Conservation (phyloP, 345 rosid species). For the Moringa oleifera region DNA sequence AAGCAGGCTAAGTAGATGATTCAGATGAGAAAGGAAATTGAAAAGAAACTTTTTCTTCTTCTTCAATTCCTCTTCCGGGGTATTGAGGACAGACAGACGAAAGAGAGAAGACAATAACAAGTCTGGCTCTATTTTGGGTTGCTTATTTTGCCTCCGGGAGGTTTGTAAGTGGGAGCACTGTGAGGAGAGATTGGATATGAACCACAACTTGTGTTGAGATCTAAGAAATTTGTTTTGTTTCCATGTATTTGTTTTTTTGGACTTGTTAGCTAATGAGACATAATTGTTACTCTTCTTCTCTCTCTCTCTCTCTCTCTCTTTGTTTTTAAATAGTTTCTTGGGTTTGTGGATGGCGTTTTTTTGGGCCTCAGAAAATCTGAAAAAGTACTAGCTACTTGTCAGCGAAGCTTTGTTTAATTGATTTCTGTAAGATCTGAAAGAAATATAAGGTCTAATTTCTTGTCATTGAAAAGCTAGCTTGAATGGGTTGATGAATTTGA, state of each 20-base stretch:
- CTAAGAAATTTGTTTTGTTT: slow-evolving; percentile 21
- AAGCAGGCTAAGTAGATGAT: no score
- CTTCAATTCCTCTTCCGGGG: slow-evolving; percentile 13
- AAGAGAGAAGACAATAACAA: slow-evolving; percentile 7
- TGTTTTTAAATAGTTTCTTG: neutral
- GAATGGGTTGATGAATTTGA: no score
- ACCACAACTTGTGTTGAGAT: slow-evolving; percentile 47
- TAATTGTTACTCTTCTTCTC: neutral
- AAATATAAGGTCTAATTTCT: no score
- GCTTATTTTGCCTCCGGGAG: slow-evolving; percentile 5
- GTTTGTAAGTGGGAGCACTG: slow-evolving; percentile 14
- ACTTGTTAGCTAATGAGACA: no score
- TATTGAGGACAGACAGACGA: slow-evolving; percentile 1
- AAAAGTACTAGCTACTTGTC: neutral
- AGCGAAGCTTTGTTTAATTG: slow-evolving; percentile 9
- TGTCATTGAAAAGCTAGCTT: no score
- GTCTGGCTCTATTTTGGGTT: slow-evolving; percentile 1
- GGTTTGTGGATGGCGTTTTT: slow-evolving; percentile 45
- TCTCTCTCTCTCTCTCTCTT: neutral
- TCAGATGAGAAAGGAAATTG: neutral
- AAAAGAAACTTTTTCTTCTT: neutral
- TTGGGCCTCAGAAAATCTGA: slow-evolving; percentile 22
- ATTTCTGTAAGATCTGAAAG: neutral
- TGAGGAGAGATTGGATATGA: slow-evolving; percentile 27
- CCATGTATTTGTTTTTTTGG: slow-evolving; percentile 5